These are phyloP conservation scores for Gossypium davidsonii DNA, from an alignment of 441 rosid species.

Conservation along the genomic window DNA sequence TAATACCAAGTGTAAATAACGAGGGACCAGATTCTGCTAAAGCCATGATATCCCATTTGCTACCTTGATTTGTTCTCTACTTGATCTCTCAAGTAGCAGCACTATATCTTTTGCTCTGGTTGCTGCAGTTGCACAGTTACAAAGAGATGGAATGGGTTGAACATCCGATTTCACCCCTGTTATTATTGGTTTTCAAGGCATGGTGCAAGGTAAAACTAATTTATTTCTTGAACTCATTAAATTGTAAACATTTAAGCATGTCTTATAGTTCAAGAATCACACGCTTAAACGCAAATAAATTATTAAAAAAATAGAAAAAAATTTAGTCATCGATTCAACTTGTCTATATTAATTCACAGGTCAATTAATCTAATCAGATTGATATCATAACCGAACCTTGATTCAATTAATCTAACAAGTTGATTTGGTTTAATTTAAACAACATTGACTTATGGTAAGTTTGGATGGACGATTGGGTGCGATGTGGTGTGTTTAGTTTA, in stretches of 20 bases:
- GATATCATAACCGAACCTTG: too few species aligned
- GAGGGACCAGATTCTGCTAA: constrained; percentile 68
- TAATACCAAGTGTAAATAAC: constrained; percentile 83
- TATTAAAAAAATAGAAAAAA: too few species aligned
- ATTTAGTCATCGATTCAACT: too few species aligned
- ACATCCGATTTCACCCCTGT: background rate
- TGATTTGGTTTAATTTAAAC: too few species aligned
- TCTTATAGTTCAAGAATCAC: too few species aligned
- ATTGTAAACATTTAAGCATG: background rate
- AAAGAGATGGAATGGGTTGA: background rate
- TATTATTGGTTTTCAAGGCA: background rate
- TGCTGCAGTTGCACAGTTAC: background rate
- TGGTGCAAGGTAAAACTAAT: background rate
- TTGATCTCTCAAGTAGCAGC: background rate
- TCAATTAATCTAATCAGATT: too few species aligned
- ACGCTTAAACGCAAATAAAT: too few species aligned
- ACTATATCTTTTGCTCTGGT: background rate
- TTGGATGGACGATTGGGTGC: too few species aligned
- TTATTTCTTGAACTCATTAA: background rate
- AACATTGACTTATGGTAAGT: too few species aligned
- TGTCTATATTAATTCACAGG: too few species aligned
- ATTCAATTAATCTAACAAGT: too few species aligned
- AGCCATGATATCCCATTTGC: constrained; percentile 67
- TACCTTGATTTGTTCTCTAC: constrained; percentile 25
- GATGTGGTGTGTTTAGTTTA: too few species aligned